Conservation (phyloP, 2,329 filamentous ascomycete genomes). For the Colletotrichum abscissum region DNA sequence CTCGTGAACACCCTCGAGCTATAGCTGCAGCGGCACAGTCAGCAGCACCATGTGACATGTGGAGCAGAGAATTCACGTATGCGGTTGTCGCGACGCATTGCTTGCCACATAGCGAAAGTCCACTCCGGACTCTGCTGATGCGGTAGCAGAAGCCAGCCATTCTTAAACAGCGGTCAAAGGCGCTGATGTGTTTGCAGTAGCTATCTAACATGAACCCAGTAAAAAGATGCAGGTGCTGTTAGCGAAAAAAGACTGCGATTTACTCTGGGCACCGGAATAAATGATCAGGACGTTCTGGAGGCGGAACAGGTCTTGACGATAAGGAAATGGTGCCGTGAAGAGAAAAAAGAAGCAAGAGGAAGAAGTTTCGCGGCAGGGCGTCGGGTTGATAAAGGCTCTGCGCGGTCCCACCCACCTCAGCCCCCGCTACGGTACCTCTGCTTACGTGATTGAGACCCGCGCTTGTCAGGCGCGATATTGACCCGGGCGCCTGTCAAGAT, state of each 20-base stretch:
- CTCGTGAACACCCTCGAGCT: background rate
- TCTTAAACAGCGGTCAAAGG: background rate
- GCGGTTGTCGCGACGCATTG: background rate
- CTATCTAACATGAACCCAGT: conserved; percentile 97
- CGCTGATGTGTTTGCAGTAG: conserved; percentile 79
- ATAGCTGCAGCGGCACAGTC: background rate
- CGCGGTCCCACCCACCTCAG: background rate
- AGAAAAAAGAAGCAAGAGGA: conserved; percentile 46
- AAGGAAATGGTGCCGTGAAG: conserved; percentile 86
- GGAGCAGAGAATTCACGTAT: background rate
- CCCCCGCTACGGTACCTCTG: background rate
- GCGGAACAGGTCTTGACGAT: conserved; percentile 85
- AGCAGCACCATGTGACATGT: background rate
- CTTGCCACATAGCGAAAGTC: background rate
- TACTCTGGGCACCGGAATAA: conserved; percentile 86
- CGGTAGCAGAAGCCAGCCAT: background rate
- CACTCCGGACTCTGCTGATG: background rate
- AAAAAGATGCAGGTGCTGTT: conserved; percentile 84
- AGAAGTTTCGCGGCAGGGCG: conserved; percentile 5
- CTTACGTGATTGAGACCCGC: conserved; percentile 13
- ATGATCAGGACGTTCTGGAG: conserved; percentile 90
- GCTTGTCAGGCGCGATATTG: conserved; percentile 2
- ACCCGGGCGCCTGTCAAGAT: background rate
- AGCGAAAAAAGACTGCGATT: conserved; percentile 95
- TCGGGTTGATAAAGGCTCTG: conserved; percentile 34